Evolutionary conservation across 1,284 basidiomycete species (phyloP).

Genomic region (Malassezia obtusa): DNA sequence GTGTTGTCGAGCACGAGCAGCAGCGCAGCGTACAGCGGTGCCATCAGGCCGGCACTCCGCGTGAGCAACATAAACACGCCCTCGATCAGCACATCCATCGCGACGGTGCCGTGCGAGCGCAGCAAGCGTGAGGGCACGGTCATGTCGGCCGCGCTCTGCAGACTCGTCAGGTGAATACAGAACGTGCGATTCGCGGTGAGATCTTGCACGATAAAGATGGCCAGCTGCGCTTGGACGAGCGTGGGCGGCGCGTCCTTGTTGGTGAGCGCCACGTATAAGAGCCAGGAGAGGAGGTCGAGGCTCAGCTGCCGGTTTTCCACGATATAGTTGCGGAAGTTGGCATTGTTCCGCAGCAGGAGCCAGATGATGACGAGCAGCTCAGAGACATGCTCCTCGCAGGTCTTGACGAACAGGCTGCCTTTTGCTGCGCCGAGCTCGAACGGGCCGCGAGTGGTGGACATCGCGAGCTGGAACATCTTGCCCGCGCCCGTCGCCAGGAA

Average conservation of each 20-base stretch:
- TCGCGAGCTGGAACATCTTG: conserved; percentile 20
- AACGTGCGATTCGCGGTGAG: conserved; percentile 74
- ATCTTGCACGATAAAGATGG: conserved; percentile 84
- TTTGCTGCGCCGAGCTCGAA: conserved; percentile 3
- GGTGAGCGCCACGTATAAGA: conserved; percentile 27
- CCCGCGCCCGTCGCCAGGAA: conserved; percentile 25
- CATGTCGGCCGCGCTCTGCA: conserved; percentile 23
- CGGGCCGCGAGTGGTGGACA: conserved; percentile 7
- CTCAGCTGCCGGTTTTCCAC: conserved; percentile 24
- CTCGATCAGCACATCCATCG: conserved; percentile 50
- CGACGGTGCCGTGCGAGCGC: conserved; percentile 18
- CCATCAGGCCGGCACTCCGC: conserved; percentile 56
- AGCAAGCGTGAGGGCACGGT: conserved; percentile 20
- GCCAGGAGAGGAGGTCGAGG: conserved; percentile 19
- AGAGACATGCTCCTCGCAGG: conserved; percentile 23
- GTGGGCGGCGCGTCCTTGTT: conserved; percentile 56
- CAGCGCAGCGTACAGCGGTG: conserved; percentile 61
- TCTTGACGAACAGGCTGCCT: conserved; percentile 1
- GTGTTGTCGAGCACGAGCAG: conserved; percentile 80
- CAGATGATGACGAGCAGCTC: conserved; percentile 35
- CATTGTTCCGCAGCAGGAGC: conserved; percentile 29
- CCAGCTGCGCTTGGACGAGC: conserved; percentile 75
- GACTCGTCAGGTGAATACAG: conserved; percentile 50
- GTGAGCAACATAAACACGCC: conserved; percentile 74
- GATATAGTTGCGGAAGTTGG: conserved; percentile 31